A percentile compares a stretch with the other conserved stretches of the same genome.
These are phyloP conservation scores for Tetradesmus lagerheimii DNA, from an alignment of 139 green algal species.

Conservation along the genomic window DNA sequence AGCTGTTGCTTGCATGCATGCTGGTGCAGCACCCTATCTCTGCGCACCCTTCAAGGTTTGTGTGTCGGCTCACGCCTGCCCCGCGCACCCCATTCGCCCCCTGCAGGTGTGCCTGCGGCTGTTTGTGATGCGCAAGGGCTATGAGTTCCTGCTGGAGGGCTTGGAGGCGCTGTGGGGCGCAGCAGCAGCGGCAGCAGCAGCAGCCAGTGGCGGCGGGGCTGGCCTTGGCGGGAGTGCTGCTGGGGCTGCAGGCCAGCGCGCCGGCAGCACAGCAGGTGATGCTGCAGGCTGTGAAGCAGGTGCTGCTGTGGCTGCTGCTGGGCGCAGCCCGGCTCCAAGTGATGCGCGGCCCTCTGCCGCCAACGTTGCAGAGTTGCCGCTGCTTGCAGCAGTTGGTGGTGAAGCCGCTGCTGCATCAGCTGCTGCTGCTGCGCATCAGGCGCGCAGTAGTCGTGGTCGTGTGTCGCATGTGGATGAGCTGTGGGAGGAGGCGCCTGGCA, in stretches of 20 bases:
- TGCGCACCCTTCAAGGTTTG: not conserved
- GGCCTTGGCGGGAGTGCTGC: not conserved
- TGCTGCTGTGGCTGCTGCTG: not conserved
- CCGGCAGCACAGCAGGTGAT: not conserved
- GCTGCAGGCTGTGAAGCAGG: not conserved
- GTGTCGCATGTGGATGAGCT: conserved; percentile 4
- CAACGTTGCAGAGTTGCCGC: not conserved
- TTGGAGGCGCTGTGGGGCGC: conserved; percentile 13
- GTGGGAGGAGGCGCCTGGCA: not conserved
- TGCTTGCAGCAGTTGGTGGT: no score
- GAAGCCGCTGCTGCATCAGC: not conserved
- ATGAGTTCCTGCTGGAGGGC: conserved; percentile 28
- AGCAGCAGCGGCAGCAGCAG: not conserved
- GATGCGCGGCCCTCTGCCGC: no score
- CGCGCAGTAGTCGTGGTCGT: not conserved
- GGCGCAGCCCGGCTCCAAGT: not conserved
- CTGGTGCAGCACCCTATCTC: not conserved
- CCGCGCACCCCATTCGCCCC: not conserved
- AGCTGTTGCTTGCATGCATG: not conserved
- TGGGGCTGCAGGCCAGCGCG: not conserved
- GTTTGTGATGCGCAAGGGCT: conserved; percentile 23
- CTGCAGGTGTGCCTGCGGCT: conserved; percentile 6
- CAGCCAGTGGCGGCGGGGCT: not conserved
- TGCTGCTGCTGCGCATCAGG: not conserved
- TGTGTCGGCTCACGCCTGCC: not conserved